Percentiles rank a stretch among this genome's conserved stretches.
phyloP scores from a whole-genome alignment of 2,329 filamentous ascomycete genomes.

The Colletotrichum camelliae region DNA sequence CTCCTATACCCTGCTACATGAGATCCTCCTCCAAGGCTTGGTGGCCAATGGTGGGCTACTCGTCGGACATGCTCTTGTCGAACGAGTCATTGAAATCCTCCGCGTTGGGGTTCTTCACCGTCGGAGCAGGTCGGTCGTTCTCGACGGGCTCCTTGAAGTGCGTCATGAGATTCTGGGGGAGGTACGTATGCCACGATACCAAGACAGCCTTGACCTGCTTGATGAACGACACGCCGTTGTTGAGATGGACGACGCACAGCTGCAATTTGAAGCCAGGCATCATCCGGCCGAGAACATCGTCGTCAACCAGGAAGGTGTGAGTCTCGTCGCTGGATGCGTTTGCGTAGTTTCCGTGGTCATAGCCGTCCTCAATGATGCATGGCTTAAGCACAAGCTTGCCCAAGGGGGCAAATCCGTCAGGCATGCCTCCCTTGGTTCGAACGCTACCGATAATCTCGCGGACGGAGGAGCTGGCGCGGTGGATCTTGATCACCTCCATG shows the following conservation, averaged over 20 bases:
- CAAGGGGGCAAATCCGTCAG: conserved; percentile 41
- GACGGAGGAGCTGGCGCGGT: conserved; percentile 45
- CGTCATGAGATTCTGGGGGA: conserved; percentile 74
- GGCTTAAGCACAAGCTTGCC: conserved; percentile 51
- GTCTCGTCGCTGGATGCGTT: not conserved
- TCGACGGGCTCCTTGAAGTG: conserved; percentile 64
- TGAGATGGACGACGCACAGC: conserved; percentile 59
- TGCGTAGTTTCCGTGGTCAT: conserved; percentile 37
- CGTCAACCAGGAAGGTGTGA: conserved; percentile 71
- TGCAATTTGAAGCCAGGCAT: conserved; percentile 70
- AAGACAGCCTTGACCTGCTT: conserved; percentile 60
- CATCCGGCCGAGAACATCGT: conserved; percentile 55
- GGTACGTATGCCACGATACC: conserved; percentile 67
- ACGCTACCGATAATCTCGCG: conserved; percentile 46
- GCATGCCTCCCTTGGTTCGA: conserved; percentile 32
- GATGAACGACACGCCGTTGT: conserved; percentile 70
- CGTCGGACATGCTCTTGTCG: not conserved
- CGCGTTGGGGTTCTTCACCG: conserved; percentile 39
- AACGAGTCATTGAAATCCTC: not conserved
- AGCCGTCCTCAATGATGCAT: conserved; percentile 53
- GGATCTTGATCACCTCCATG: conserved; percentile 65
- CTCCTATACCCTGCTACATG: no score
- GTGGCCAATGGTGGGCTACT: not conserved
- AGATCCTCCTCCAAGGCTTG: not conserved
- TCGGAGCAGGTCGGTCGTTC: conserved; percentile 51